A percentile compares a stretch with the other conserved stretches of the same genome.
Conservation (phyloP, 2,329 filamentous ascomycete genomes). For the Neocucurbitaria cava region DNA sequence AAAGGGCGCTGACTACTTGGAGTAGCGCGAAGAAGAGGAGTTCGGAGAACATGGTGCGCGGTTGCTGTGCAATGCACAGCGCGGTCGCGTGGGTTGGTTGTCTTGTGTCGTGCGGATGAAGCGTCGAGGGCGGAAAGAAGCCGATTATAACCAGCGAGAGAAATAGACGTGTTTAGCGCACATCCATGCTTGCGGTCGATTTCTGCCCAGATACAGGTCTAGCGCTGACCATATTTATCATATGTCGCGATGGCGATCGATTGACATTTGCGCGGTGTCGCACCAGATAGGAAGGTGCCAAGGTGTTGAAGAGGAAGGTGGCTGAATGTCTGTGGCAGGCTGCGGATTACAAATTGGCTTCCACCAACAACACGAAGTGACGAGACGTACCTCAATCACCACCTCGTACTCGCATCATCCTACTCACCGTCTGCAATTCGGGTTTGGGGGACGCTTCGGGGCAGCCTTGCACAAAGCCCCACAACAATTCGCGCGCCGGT, state of each 20-base stretch:
- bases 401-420: no score
- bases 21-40: constrained; percentile 4
- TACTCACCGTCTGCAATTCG: no score
- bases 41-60: background rate
- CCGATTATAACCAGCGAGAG: background rate
- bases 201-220: background rate
- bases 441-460: no score
- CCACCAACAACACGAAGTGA: no score
- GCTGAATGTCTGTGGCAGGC: no score
- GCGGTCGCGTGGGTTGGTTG: background rate
- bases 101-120: background rate
- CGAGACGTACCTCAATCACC: no score
- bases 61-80: background rate
- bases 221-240: background rate
- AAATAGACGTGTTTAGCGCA: background rate
- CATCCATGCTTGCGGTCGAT: background rate
- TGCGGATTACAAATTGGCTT: no score
- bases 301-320: background rate
- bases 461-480: no score
- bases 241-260: background rate
- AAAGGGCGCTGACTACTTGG: constrained; percentile 1
- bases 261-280: background rate
- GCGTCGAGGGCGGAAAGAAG: background rate
- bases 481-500: no score
- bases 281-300: background rate